phyloP scores from a whole-genome alignment of 2,329 filamentous ascomycete species.

The Leptographium lundbergii region DNA sequence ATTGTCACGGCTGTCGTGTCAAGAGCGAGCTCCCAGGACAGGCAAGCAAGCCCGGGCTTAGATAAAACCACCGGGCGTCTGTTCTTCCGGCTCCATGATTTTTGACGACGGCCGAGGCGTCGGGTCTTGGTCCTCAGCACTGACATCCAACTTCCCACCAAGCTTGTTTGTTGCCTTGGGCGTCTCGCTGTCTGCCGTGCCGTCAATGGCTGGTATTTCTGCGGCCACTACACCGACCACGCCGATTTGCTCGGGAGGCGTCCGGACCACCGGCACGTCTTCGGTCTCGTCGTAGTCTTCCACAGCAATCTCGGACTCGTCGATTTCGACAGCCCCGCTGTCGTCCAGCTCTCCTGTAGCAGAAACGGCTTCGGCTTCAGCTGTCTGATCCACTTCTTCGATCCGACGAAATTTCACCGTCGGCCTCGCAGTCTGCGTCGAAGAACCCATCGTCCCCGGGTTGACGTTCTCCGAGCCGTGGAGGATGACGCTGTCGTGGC shows the following conservation, averaged over 20 bases:
- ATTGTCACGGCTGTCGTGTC: no score
- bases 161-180: not conserved
- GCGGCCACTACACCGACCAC: not conserved
- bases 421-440: constrained; percentile 40
- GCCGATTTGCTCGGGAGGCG: constrained; percentile 13
- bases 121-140: not conserved
- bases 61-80: not conserved
- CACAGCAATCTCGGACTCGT: not conserved
- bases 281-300: constrained; percentile 11
- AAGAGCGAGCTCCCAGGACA: not conserved
- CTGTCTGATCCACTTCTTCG: not conserved
- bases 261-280: constrained; percentile 15
- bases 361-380: not conserved
- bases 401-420: constrained; percentile 24
- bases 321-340: not conserved
- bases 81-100: not conserved
- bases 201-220: not conserved
- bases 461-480: constrained; percentile 30
- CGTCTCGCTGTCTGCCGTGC: not conserved
- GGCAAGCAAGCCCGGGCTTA: not conserved
- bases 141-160: not conserved
- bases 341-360: not conserved
- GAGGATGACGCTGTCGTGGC: constrained; percentile 63
- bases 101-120: not conserved
- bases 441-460: constrained; percentile 26